Base-by-base conservation (phyloP, 768 basidiomycete genomes). In the Zangia roseola region DNA sequence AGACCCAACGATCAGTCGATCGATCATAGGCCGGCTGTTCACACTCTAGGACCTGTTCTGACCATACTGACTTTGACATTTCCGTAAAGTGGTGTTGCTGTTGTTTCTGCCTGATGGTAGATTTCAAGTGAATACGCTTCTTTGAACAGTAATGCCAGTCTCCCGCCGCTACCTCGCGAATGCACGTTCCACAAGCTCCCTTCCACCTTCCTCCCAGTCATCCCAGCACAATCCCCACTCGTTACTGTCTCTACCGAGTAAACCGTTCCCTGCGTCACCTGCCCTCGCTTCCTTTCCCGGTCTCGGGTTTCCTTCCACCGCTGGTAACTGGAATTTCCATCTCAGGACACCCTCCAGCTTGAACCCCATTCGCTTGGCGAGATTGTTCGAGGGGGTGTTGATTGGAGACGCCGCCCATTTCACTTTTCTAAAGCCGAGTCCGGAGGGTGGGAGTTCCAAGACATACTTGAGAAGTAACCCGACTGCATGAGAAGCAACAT, bases 361-460 rank as follows among this genome's bases (percentile, higher is more conserved):
- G 58, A 81, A 75, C 2, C 80, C 77, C 68, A 82, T 68, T 31
- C 72, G 60, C 57, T 66, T 57, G 23, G 76, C 80, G 0, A 73
- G 64, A 2, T 56, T 41, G 16, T 67, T 64, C 2, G 74, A 75
- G 8, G 70, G 46, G 2, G 25, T 16, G 47, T 82, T 80, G 33
- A 52, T 20, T 3, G 61, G 49, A 24, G 72, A 68, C 16, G 76
- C 67, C 12, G 56, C 57, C 74, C 75, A 82, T 49, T 68, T 69
- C 16, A 78, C 75, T 20, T 75, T 71, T n/a, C 79, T 70, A n/a
- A 80, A 61, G 0, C 73, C 74, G 2, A 75, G 54, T 7, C 74
- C 74, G 6, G 43, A 42, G 19, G 61, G 54, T 1, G 54, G 45
- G 4, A 65, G 39, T 12, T 69, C 62, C 31, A 76, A 63, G 4